phyloP scores from a whole-genome alignment of 106 monocot genomes.

The Allium cepa region DNA sequence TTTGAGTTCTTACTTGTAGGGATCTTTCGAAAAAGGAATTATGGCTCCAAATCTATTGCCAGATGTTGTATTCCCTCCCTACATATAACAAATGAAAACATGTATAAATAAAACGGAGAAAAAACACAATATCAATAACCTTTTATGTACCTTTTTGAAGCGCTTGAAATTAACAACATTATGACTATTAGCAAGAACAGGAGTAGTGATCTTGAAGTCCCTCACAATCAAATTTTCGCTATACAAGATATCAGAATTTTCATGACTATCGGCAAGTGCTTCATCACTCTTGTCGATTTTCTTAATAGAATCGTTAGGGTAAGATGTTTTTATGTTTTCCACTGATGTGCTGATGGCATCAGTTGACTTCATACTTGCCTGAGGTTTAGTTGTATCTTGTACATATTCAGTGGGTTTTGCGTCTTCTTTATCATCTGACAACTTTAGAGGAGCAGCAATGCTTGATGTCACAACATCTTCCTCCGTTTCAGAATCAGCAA shows the following conservation, averaged over 20 bases:
- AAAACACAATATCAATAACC: background rate
- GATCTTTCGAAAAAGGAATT: conserved; percentile 82
- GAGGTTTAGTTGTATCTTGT: conserved; percentile 9
- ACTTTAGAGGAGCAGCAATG: conserved; percentile 6
- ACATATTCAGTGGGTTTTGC: conserved; percentile 2
- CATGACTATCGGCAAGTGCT: conserved; percentile 29
- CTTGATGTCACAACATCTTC: conserved; percentile 60
- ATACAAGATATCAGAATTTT: conserved; percentile 77
- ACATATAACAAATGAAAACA: background rate
- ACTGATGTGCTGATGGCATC: background rate
- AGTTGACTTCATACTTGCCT: background rate
- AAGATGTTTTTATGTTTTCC: conserved; percentile 1
- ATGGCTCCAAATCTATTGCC: conserved; percentile 74
- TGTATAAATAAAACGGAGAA: background rate
- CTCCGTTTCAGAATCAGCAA: conserved; percentile 89
- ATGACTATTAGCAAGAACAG: conserved; percentile 7
- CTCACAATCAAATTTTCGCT: conserved; percentile 63
- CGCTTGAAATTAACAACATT: conserved; percentile 62
- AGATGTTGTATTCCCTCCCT: conserved; percentile 31
- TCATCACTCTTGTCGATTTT: conserved; percentile 40
- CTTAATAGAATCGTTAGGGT: conserved; percentile 14
- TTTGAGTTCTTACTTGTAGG: conserved; percentile 56
- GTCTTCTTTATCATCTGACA: conserved; percentile 16
- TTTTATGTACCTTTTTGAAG: conserved; percentile 70
- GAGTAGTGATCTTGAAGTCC: conserved; percentile 9